A percentile compares a stretch with the other conserved stretches of the same genome.
These are phyloP conservation scores for Phoma herbarum DNA, from an alignment of 2,329 filamentous ascomycete species.

Conservation along the genomic window DNA sequence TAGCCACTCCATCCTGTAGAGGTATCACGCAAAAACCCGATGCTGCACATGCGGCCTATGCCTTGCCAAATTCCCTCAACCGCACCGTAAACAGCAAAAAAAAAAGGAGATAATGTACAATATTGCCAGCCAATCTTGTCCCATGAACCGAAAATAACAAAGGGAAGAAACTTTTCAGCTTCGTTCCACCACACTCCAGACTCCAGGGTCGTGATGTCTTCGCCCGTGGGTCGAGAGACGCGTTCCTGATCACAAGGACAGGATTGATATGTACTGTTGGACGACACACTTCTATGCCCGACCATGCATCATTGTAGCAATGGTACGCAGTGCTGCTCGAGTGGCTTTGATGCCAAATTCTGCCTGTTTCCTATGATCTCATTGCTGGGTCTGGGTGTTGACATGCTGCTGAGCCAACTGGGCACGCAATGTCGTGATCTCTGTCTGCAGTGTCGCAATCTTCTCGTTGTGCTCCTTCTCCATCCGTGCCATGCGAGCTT, in stretches of 20 bases:
- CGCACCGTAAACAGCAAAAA: conserved; percentile 1
- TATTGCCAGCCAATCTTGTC: conserved; percentile 10
- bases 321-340: neutral
- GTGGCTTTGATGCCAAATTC: neutral
- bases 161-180: conserved; percentile 5
- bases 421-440: conserved; percentile 52
- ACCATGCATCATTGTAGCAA: neutral
- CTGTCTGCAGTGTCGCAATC: conserved; percentile 56
- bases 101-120: conserved; percentile 19
- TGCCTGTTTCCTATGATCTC: neutral
- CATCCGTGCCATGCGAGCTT: conserved; percentile 60
- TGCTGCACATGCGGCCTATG: conserved; percentile 17
- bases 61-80: conserved; percentile 18
- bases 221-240: conserved; percentile 16
- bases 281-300: neutral
- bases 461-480: conserved; percentile 59
- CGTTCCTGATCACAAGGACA: conserved; percentile 6
- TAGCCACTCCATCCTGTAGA: conserved; percentile 19
- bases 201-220: conserved; percentile 15
- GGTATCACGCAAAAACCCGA: conserved; percentile 26
- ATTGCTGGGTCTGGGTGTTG: conserved; percentile 33
- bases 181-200: conserved; percentile 10
- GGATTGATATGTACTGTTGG: conserved; percentile 12
- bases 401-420: conserved; percentile 50
- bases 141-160: conserved; percentile 3